These are phyloP conservation scores for Panicum miliaceum DNA, from an alignment of 176 grass and related monocot species.

Conservation along the genomic window DNA sequence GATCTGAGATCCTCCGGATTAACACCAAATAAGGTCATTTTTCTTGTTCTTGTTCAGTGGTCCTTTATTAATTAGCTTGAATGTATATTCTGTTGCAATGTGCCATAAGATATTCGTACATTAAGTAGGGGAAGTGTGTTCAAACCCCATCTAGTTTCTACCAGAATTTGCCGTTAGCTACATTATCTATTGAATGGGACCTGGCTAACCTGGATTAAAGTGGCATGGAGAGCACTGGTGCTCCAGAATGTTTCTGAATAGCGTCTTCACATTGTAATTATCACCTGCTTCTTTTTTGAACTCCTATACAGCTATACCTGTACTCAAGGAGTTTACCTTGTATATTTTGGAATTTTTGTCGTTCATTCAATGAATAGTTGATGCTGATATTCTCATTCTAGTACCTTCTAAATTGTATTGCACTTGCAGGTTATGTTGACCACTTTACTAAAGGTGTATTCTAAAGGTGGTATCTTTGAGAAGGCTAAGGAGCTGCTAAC, in stretches of 20 bases:
- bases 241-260: neutral
- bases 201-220: neutral
- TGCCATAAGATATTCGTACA: neutral
- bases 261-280: neutral
- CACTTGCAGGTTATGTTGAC: slow-evolving; percentile 78
- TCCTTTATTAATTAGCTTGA: slow-evolving; percentile 40
- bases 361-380: neutral
- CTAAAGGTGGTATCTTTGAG: slow-evolving; percentile 89
- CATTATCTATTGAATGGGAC: slow-evolving; percentile 21
- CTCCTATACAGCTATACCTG: neutral
- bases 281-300: slow-evolving; percentile 16
- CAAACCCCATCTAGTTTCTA: slow-evolving; percentile 10
- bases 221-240: neutral
- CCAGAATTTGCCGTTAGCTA: neutral
- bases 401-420: slow-evolving; percentile 25
- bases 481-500: slow-evolving; percentile 77
- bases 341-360: neutral
- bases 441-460: slow-evolving; percentile 97
- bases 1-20: slow-evolving; percentile 76
- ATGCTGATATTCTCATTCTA: slow-evolving; percentile 13
- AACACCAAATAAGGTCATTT: slow-evolving; percentile 82
- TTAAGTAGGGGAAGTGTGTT: neutral
- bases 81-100: neutral
- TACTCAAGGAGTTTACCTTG: neutral
- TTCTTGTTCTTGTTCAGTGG: slow-evolving; percentile 30